A percentile compares a stretch with the other conserved stretches of the same genome.
Conservation (phyloP, 306 rosid genomes). For the Crotalaria pallida region DNA sequence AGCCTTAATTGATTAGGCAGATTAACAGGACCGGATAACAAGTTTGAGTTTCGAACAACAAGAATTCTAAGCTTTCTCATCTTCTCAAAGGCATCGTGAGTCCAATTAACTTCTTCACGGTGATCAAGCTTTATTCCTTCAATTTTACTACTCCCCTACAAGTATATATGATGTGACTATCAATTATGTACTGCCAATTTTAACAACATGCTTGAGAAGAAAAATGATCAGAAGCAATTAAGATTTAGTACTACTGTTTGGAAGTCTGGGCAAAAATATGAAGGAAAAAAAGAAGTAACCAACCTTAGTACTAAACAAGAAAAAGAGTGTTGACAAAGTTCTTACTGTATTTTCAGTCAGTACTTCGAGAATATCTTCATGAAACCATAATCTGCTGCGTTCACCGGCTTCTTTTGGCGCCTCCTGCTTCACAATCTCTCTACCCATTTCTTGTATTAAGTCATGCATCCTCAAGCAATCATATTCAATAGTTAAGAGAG, state of each 20-base stretch:
- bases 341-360: neutral
- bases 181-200: neutral
- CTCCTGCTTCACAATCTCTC: neutral
- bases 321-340: neutral
- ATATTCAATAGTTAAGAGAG: neutral
- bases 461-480: neutral
- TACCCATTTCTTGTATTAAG: neutral
- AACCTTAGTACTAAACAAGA: too few species aligned
- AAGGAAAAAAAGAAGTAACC: too few species aligned
- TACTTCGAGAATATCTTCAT: neutral
- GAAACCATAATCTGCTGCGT: constrained; percentile 7
- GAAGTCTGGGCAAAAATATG: too few species aligned
- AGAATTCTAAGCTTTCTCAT: neutral
- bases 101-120: neutral
- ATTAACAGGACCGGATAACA: neutral
- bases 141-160: neutral
- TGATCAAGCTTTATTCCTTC: neutral
- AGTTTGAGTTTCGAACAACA: neutral
- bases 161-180: neutral
- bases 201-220: neutral
- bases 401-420: neutral
- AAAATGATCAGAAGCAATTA: neutral
- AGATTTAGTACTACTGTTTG: too few species aligned
- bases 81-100: neutral
- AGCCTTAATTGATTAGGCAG: neutral